A percentile compares a stretch with the other conserved stretches of the same genome.
phyloP scores from a whole-genome alignment of 352 stramenopile species.

The Globisporangium uncinulatum region DNA sequence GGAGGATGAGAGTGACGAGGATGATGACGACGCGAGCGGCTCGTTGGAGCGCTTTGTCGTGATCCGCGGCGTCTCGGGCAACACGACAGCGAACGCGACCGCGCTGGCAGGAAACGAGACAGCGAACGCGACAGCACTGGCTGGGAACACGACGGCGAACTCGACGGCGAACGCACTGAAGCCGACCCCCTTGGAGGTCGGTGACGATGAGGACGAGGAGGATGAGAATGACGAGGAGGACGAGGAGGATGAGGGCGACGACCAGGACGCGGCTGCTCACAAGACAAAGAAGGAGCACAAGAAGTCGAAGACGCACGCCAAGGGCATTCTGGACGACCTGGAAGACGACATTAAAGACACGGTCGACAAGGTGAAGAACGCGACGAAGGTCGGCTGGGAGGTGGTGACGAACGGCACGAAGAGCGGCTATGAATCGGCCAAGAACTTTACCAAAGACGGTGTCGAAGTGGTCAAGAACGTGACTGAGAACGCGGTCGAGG shows the following conservation, averaged over 20 bases:
- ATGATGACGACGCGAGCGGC: not conserved
- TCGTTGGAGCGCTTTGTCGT: not conserved
- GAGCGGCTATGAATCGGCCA: not conserved
- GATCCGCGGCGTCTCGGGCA: not conserved
- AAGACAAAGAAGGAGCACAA: constrained; percentile 6
- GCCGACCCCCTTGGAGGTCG: not conserved
- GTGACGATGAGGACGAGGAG: constrained; percentile 3
- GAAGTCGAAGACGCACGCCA: constrained; percentile 5
- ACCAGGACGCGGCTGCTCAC: constrained; percentile 1
- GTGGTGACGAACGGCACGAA: constrained; percentile 2
- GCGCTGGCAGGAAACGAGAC: constrained; percentile 2
- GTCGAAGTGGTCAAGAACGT: constrained; percentile 15
- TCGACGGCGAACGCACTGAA: not conserved
- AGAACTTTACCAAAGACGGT: constrained; percentile 4
- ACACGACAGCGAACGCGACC: constrained; percentile 14
- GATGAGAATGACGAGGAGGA: constrained; percentile 12
- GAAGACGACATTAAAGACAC: not conserved
- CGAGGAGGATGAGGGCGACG: constrained; percentile 17
- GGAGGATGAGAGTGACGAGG: not conserved
- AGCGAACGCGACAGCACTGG: not conserved
- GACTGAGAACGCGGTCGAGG: not conserved
- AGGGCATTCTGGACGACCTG: constrained; percentile 11
- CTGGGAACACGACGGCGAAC: not conserved
- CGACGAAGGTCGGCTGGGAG: not conserved
- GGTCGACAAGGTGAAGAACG: constrained; percentile 5